These are phyloP conservation scores for Mortierella sp. DNA, from an alignment of 371 early-diverging fungal species.

Conservation along the genomic window DNA sequence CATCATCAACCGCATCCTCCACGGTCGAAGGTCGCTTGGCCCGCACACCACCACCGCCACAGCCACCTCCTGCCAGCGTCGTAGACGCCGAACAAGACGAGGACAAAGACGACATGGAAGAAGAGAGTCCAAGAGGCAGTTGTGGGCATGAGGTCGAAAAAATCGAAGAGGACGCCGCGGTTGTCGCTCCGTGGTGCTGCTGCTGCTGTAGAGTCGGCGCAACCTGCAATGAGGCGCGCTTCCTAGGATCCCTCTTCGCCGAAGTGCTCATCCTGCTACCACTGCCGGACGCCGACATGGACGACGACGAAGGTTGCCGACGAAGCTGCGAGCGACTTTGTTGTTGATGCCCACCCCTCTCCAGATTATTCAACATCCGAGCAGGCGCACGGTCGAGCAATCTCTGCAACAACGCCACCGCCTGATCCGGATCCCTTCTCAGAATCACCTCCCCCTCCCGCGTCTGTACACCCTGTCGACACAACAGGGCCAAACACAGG, in stretches of 20 bases:
- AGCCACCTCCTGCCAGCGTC: not conserved
- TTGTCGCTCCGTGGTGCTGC: not conserved
- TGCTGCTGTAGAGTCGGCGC: not conserved
- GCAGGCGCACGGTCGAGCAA: conserved; percentile 21
- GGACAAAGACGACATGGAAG: not conserved
- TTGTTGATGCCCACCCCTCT: not conserved
- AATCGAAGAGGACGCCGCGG: not conserved
- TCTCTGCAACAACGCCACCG: conserved; percentile 24
- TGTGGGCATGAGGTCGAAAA: conserved; percentile 39
- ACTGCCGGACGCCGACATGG: not conserved
- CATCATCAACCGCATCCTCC: conserved; percentile 20
- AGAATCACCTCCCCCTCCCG: conserved; percentile 25
- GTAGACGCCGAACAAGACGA: not conserved
- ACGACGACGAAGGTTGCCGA: not conserved
- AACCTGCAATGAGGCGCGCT: not conserved
- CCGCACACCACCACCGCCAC: not conserved
- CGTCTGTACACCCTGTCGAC: conserved; percentile 44
- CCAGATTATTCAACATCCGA: not conserved
- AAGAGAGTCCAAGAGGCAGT: conserved; percentile 2
- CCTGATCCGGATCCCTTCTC: conserved; percentile 27
- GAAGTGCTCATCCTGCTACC: not conserved
- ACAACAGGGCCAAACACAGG: conserved; percentile 36
- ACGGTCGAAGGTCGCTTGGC: conserved; percentile 19
- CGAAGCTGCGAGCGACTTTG: not conserved
- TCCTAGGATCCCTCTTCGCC: not conserved